phyloP scores from a whole-genome alignment of 1,139 yeast species.

The Sugiyamaella grinbergsii region DNA sequence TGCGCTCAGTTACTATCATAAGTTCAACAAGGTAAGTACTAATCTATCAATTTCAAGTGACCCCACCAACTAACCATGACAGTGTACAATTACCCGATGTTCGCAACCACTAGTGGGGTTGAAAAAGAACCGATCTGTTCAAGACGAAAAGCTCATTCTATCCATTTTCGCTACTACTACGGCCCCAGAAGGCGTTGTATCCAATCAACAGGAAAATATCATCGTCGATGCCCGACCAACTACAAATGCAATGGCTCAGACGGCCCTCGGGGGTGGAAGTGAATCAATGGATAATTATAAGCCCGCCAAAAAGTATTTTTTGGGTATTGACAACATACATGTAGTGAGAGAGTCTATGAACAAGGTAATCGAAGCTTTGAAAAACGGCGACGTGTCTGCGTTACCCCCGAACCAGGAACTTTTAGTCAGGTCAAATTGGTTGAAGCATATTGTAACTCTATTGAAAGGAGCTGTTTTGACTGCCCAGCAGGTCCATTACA shows the following conservation, averaged over 20 bases:
- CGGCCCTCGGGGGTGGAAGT: constrained; percentile 96
- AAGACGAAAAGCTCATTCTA: constrained; percentile 78
- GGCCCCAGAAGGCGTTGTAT: constrained; percentile 26
- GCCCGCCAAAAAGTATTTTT: constrained; percentile 65
- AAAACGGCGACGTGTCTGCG: constrained; percentile 64
- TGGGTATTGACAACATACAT: constrained; percentile 94
- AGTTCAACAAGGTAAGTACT: constrained; percentile 48
- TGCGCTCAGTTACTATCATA: constrained; percentile 73
- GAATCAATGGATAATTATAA: constrained; percentile 88
- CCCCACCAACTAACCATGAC: constrained; percentile 7
- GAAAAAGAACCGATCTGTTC: constrained; percentile 83
- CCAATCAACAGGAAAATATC: constrained; percentile 57
- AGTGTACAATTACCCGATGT: constrained; percentile 80
- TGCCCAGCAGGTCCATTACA: constrained; percentile 75
- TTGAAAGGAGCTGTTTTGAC: constrained; percentile 77
- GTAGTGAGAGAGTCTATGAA: constrained; percentile 85
- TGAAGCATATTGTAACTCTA: constrained; percentile 67
- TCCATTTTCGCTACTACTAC: constrained; percentile 60
- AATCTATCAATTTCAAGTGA: too few species aligned
- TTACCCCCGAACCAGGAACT: constrained; percentile 49
- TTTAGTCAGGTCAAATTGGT: constrained; percentile 75
- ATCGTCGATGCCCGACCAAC: constrained; percentile 91
- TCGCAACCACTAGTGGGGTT: constrained; percentile 93
- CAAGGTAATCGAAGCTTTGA: constrained; percentile 61
- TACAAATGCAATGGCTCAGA: constrained; percentile 95